A percentile compares a stretch with the other conserved stretches of the same genome.
Conservation (phyloP, 2,329 filamentous ascomycete genomes). For the Phyllosticta citrichinensis region DNA sequence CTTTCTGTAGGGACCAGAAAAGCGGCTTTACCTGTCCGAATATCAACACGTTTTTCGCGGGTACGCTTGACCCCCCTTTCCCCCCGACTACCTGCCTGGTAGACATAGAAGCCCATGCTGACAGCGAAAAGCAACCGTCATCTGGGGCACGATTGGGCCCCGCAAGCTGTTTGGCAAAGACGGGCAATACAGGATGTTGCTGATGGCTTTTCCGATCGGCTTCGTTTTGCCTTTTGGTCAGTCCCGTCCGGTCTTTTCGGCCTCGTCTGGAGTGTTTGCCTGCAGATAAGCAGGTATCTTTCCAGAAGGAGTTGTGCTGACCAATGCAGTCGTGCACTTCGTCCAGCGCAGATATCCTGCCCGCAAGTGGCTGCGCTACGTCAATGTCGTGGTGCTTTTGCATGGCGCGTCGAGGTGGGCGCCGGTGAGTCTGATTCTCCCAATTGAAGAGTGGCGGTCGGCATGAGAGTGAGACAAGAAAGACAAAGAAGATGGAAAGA, state of each 20-base stretch:
- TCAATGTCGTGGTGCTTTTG: slow-evolving; percentile 11
- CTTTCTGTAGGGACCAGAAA: slow-evolving; percentile 1
- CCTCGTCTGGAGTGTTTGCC: too few relatives aligned
- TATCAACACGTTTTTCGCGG: slow-evolving; percentile 54
- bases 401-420: slow-evolving; percentile 9
- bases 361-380: slow-evolving; percentile 46
- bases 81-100: too few relatives aligned
- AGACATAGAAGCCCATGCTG: neutral
- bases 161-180: slow-evolving; percentile 55
- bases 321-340: neutral
- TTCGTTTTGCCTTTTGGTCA: slow-evolving; percentile 46
- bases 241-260: neutral
- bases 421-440: neutral
- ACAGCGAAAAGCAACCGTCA: slow-evolving; percentile 36
- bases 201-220: slow-evolving; percentile 34
- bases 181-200: slow-evolving; percentile 62
- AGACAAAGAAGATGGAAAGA: too few relatives aligned
- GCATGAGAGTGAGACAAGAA: neutral
- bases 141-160: slow-evolving; percentile 61
- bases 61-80: neutral
- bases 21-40: slow-evolving; percentile 46
- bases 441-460: slow-evolving; percentile 10
- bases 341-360: slow-evolving; percentile 34
- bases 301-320: neutral
- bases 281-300: too few relatives aligned